A percentile compares a stretch with the other conserved stretches of the same genome.
These are phyloP conservation scores for Carallia brachiata DNA, from an alignment of 345 rosid species.

Conservation along the genomic window DNA sequence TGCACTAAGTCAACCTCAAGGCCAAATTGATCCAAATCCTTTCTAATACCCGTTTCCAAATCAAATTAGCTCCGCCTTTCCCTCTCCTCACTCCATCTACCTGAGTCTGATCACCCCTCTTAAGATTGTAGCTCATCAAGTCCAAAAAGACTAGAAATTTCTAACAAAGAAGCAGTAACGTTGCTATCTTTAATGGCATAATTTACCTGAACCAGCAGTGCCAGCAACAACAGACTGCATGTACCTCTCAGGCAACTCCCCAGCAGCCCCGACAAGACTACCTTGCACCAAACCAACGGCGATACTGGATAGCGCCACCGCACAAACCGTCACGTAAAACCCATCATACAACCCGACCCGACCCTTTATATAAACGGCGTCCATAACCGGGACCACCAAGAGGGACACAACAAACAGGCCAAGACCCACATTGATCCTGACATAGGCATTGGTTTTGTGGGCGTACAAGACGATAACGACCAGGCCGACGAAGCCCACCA, in stretches of 20 bases:
- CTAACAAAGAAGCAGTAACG: neutral
- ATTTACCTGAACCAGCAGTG: conserved; percentile 90
- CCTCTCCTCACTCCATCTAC: too few species aligned
- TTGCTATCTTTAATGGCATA: neutral
- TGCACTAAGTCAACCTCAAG: too few species aligned
- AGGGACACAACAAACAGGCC: conserved; percentile 53
- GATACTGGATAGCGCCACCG: conserved; percentile 56
- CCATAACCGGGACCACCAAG: conserved; percentile 74
- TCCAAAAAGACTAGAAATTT: neutral
- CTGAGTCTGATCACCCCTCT: too few species aligned
- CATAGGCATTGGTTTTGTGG: conserved; percentile 61
- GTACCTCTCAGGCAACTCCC: conserved; percentile 88
- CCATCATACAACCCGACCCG: conserved; percentile 70
- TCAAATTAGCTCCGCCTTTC: too few species aligned
- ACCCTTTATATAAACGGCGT: conserved; percentile 67
- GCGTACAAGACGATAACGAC: conserved; percentile 57
- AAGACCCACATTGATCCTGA: conserved; percentile 78
- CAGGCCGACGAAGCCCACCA: conserved; percentile 55
- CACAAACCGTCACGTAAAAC: conserved; percentile 58
- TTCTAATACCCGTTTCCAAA: too few species aligned
- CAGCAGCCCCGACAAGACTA: conserved; percentile 83
- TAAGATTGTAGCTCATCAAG: too few species aligned
- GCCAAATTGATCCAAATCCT: too few species aligned
- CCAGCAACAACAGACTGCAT: conserved; percentile 96
- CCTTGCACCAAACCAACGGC: conserved; percentile 92